phyloP scores from a whole-genome alignment of 2,329 filamentous ascomycete genomes.

The Incumbomyces delicatus region DNA sequence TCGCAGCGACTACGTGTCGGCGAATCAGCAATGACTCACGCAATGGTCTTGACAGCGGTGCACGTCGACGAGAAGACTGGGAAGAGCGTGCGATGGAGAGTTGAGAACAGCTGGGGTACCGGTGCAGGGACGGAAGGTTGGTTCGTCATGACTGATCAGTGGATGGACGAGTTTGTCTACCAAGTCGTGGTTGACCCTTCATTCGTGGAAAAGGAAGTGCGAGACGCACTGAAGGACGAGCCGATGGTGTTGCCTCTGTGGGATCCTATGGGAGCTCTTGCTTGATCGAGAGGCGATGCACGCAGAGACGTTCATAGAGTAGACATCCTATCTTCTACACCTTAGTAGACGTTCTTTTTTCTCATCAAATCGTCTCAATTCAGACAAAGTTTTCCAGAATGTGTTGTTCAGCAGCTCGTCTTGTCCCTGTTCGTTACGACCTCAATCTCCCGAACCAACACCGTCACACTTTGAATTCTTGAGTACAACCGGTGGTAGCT shows the following conservation, averaged over 20 bases:
- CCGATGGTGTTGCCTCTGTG: conserved; percentile 64
- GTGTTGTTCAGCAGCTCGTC: no score
- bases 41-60: conserved; percentile 83
- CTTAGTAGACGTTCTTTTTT: no score
- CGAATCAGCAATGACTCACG: conserved; percentile 80
- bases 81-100: conserved; percentile 65
- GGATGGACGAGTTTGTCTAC: conserved; percentile 74
- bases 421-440: no score
- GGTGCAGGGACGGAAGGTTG: conserved; percentile 64
- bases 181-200: conserved; percentile 74
- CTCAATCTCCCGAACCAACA: no score
- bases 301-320: no score
- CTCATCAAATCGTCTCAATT: no score
- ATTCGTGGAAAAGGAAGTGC: conserved; percentile 55
- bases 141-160: conserved; percentile 78
- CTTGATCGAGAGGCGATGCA: conserved; percentile 22
- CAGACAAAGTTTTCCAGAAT: no score
- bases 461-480: no score
- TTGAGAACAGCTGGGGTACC: conserved; percentile 78
- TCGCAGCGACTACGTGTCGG: conserved; percentile 62
- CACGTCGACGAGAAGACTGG: conserved; percentile 51
- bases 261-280: conserved; percentile 71
- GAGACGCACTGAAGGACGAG: conserved; percentile 60
- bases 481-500: no score
- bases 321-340: no score